phyloP scores from a whole-genome alignment of 2,329 filamentous ascomycete species.

The Phaeosphaeriaceae sp. region DNA sequence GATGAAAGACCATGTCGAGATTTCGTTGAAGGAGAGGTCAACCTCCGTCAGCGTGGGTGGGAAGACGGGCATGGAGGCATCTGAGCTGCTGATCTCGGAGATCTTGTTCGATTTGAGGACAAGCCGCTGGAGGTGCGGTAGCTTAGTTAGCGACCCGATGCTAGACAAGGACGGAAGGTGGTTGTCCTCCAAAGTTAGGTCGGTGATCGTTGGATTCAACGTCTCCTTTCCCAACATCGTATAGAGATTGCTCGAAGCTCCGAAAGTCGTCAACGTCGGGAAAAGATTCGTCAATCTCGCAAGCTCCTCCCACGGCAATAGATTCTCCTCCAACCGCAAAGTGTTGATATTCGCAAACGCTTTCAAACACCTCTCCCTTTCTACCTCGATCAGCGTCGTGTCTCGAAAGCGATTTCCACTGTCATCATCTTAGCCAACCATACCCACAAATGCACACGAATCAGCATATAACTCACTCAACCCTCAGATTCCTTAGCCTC shows the following conservation, averaged over 20 bases:
- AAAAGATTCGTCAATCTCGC: conserved; percentile 59
- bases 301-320: conserved; percentile 50
- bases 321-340: conserved; percentile 58
- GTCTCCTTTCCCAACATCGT: conserved; percentile 37
- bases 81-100: conserved; percentile 43
- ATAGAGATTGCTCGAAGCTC: conserved; percentile 50
- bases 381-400: conserved; percentile 29
- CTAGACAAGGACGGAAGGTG: conserved; percentile 67
- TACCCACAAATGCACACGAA: neutral
- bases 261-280: conserved; percentile 60
- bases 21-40: conserved; percentile 56
- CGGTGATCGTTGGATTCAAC: conserved; percentile 63
- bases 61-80: conserved; percentile 29
- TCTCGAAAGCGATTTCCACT: conserved; percentile 76
- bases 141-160: conserved; percentile 65
- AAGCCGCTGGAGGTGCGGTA: conserved; percentile 59
- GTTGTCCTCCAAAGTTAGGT: conserved; percentile 76
- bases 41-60: conserved; percentile 46
- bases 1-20: conserved; percentile 73
- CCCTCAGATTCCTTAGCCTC: conserved; percentile 69
- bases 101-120: conserved; percentile 80
- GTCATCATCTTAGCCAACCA: conserved; percentile 6
- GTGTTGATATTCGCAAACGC: conserved; percentile 50
- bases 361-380: conserved; percentile 28
- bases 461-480: conserved; percentile 66